Evolutionary conservation across 2,329 filamentous ascomycete species (phyloP).

Genomic region (Dactylellina haptotyla): DNA sequence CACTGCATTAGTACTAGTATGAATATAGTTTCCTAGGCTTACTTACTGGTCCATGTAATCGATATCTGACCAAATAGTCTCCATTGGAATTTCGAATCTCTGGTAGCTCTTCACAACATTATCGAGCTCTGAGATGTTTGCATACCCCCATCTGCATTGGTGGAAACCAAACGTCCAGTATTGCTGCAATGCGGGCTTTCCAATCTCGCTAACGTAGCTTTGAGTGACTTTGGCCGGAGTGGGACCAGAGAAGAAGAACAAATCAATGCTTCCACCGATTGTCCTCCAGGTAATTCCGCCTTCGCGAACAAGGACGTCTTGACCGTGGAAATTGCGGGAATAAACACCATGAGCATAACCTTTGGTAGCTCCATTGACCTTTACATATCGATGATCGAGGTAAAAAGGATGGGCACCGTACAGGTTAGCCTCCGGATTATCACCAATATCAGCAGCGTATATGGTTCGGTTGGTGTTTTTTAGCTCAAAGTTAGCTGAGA

Average conservation of each 20-base stretch:
- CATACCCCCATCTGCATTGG: constrained; percentile 66
- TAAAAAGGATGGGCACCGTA: constrained; percentile 82
- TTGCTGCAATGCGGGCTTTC: constrained; percentile 65
- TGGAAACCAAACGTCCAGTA: constrained; percentile 68
- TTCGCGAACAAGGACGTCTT: constrained; percentile 71
- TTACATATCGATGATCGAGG: constrained; percentile 72
- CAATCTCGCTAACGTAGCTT: constrained; percentile 66
- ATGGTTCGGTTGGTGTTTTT: constrained; percentile 75
- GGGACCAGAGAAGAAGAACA: constrained; percentile 67
- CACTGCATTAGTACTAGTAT: background rate
- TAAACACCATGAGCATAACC: constrained; percentile 76
- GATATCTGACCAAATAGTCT: constrained; percentile 79
- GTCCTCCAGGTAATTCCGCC: constrained; percentile 81
- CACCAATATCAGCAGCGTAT: constrained; percentile 75
- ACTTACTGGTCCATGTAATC: constrained; percentile 71
- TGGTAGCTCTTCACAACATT: constrained; percentile 74
- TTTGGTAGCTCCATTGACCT: constrained; percentile 65
- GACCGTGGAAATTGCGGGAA: constrained; percentile 81
- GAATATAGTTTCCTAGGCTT: background rate
- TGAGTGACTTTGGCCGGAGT: constrained; percentile 64
- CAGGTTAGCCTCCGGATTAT: constrained; percentile 71
- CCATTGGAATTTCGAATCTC: constrained; percentile 72
- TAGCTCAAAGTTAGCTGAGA: constrained; percentile 72
- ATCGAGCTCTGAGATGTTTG: constrained; percentile 57
- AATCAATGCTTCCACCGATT: constrained; percentile 76